These are phyloP conservation scores for Kazachstania martiniae DNA, from an alignment of 805 yeast genomes.

Conservation along the genomic window DNA sequence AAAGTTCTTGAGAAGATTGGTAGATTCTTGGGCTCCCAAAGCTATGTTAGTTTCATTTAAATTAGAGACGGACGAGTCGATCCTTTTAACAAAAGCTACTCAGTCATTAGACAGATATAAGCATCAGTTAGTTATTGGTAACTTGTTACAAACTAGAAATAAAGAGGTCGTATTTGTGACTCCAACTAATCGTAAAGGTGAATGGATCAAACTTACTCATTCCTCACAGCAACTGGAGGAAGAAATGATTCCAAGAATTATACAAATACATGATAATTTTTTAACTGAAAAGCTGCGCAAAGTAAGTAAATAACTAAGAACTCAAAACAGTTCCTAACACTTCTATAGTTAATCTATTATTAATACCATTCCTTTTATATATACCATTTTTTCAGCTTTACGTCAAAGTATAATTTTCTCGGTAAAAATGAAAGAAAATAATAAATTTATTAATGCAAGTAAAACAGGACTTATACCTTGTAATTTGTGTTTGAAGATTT, in stretches of 20 bases:
- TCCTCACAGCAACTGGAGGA: slow-evolving; percentile 48
- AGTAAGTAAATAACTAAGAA: too few species aligned
- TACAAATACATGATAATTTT: slow-evolving; percentile 19
- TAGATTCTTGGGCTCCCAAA: slow-evolving; percentile 87
- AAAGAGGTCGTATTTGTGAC: slow-evolving; percentile 73
- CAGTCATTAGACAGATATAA: slow-evolving; percentile 73
- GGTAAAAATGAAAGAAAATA: too few species aligned
- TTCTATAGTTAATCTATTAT: too few species aligned
- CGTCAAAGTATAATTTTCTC: too few species aligned
- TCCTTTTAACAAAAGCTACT: slow-evolving; percentile 62
- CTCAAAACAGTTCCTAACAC: too few species aligned
- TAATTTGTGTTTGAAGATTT: too few species aligned
- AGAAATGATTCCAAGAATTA: slow-evolving; percentile 65
- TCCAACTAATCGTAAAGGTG: slow-evolving; percentile 19
- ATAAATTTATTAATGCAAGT: too few species aligned
- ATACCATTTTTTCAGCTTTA: too few species aligned
- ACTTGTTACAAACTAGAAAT: slow-evolving; percentile 79
- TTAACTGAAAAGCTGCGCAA: too few species aligned
- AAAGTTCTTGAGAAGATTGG: slow-evolving; percentile 75
- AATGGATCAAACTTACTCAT: slow-evolving; percentile 45
- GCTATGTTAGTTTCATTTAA: slow-evolving; percentile 92
- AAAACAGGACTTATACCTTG: too few species aligned
- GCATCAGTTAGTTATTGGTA: slow-evolving; percentile 92
- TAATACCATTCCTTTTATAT: too few species aligned
- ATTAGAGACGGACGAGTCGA: slow-evolving; percentile 69